These are phyloP conservation scores for Erysimum pusillum DNA, from an alignment of 441 rosid genomes.

Conservation along the genomic window DNA sequence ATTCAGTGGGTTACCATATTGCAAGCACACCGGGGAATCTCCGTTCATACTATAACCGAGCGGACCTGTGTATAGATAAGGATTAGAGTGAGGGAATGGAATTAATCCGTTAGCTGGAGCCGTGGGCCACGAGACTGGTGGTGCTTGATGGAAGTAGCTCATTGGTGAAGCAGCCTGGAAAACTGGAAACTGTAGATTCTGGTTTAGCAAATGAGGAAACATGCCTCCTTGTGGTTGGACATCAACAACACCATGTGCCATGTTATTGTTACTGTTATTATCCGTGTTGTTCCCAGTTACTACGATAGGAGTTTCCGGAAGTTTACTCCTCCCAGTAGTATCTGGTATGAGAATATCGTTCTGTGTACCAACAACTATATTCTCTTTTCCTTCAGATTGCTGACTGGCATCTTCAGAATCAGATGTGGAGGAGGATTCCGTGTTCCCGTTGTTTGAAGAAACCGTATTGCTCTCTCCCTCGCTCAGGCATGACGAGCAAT, in stretches of 20 bases:
- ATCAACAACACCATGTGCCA: conserved; percentile 45
- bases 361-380: conserved; percentile 49
- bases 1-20: conserved; percentile 64
- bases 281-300: conserved; percentile 51
- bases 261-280: conserved; percentile 30
- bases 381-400: conserved; percentile 74
- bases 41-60: conserved; percentile 70
- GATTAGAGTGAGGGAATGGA: conserved; percentile 64
- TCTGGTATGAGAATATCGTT: conserved; percentile 53
- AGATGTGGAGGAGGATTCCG: conserved; percentile 78
- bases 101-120: conserved; percentile 71
- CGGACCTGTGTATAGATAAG: conserved; percentile 70
- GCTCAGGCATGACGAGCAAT: conserved; percentile 84
- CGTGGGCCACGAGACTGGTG: conserved; percentile 80
- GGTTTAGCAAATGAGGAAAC: conserved; percentile 63
- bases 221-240: conserved; percentile 57
- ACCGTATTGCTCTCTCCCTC: conserved; percentile 80
- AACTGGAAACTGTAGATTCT: conserved; percentile 65
- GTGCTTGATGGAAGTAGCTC: conserved; percentile 86
- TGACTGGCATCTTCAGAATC: conserved; percentile 86
- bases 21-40: conserved; percentile 71
- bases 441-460: conserved; percentile 68
- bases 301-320: conserved; percentile 46
- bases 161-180: conserved; percentile 72
- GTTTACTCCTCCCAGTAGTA: conserved; percentile 47